A percentile compares a stretch with the other conserved stretches of the same genome.
Evolutionary conservation across 768 basidiomycete genomes (phyloP).

Genomic region (Heimioporus sp.): DNA sequence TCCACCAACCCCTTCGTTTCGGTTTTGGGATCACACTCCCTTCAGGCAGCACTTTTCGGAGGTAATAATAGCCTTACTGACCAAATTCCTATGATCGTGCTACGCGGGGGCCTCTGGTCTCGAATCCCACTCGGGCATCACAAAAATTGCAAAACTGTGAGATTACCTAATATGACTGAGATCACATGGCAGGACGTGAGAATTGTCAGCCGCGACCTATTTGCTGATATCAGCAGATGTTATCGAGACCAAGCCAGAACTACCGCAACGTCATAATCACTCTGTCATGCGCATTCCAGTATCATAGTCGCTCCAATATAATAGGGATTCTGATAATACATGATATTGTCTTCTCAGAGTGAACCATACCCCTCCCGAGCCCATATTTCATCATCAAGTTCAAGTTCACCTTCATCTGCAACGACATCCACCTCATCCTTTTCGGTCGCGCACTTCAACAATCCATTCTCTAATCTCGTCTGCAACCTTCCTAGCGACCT

Average conservation of each 20-base stretch:
- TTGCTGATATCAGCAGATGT: background rate
- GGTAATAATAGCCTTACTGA: too few relatives aligned
- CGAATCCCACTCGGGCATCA: too few relatives aligned
- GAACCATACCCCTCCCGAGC: slow-evolving; percentile 2
- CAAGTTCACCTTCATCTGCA: slow-evolving; percentile 2
- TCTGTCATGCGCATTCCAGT: background rate
- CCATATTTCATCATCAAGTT: slow-evolving; percentile 6
- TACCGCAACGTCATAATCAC: background rate
- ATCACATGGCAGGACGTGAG: background rate
- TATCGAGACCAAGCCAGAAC: background rate
- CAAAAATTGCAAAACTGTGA: background rate
- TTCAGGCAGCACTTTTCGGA: too few relatives aligned
- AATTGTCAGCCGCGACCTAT: background rate
- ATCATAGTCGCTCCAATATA: background rate
- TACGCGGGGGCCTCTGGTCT: too few relatives aligned
- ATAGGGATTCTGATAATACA: background rate
- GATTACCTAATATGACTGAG: background rate
- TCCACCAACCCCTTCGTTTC: too few relatives aligned
- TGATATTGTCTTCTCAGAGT: background rate
- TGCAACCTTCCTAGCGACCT: too few relatives aligned
- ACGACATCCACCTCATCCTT: background rate
- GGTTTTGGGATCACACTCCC: too few relatives aligned
- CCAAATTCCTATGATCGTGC: too few relatives aligned
- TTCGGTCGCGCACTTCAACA: background rate
- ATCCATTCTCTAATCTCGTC: too few relatives aligned